Evolutionary conservation across 1,284 basidiomycete species (phyloP), one percentile per base, ranked within the genome.

Genomic region (Rhodotorula sp.): DNA sequence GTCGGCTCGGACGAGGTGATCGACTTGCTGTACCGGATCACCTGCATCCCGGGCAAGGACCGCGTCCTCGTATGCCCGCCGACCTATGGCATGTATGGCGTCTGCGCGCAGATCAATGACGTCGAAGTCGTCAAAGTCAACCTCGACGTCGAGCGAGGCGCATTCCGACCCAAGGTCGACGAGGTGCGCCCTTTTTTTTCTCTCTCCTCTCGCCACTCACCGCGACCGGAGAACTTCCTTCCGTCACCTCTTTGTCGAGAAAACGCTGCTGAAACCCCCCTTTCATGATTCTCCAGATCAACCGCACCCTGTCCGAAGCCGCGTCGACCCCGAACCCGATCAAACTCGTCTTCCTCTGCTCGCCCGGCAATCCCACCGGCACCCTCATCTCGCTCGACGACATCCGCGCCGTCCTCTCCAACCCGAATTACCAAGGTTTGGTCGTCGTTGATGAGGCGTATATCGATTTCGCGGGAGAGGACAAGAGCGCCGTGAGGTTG

Each of bases 1-100:
- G 97, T 99, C 0, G 97, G 97, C 1, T 93, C 91, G 0, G 97
- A 99, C 82, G 97, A 99, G 80, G 90, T 95, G 60, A 94, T 99
- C 75, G 97, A 99, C 81, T 83, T 99, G 67, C 85, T 99, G 64
- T 95, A 95, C 83, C 87, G 97, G 16, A 88, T 97, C 55, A 89
- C 91, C 76, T 93, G 95, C 77, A 84, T 84, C 0, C 97, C 97
- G 0, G 90, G 86, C 2, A 83, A 85, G 72, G 92, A 98, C 79
- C 68, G 67, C 52, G 79, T 81, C 54, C 67, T 80, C 59, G 80
- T 83, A 58, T 83, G 82, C 10, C 97, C 95, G 3, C 97, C 97
- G 4, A 98, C 95, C 12, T 99, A 99, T 80, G 95, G 95, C 31
- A 99, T 99, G 95, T 99, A 99, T 83, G 82, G 85, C 26, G 95